Evolutionary conservation across 192 early-diverging fungal genomes (phyloP).

Genomic region (Paraglomus brasilianum): DNA sequence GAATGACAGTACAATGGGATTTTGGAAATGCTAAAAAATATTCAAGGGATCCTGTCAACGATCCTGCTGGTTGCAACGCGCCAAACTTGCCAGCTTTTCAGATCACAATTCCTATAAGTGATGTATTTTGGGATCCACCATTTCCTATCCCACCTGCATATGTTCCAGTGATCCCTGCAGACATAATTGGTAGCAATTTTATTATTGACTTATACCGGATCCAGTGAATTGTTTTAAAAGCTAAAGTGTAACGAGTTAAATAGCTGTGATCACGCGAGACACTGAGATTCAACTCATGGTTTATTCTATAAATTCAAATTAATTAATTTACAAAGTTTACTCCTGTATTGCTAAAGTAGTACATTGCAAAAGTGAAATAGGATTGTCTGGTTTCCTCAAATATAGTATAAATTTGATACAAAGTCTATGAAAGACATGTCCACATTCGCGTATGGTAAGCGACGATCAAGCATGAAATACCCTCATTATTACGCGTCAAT

Average conservation of each 20-base stretch:
- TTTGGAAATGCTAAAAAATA: conserved; percentile 20
- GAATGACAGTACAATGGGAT: conserved; percentile 2
- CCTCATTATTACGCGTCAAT: too few relatives aligned
- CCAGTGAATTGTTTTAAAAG: background rate
- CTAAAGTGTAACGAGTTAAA: conserved; percentile 17
- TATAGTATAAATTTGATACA: too few relatives aligned
- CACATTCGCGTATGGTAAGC: too few relatives aligned
- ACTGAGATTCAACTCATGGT: too few relatives aligned
- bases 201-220: conserved; percentile 9
- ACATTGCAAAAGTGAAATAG: too few relatives aligned
- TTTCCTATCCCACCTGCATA: background rate
- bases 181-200: background rate
- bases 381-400: too few relatives aligned
- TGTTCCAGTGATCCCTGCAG: background rate
- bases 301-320: too few relatives aligned
- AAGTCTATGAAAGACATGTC: too few relatives aligned
- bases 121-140: conserved; percentile 7
- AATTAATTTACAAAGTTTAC: too few relatives aligned
- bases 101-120: conserved; percentile 15
- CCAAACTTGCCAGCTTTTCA: conserved; percentile 15
- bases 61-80: conserved; percentile 4
- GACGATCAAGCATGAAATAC: too few relatives aligned
- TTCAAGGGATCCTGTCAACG: conserved; percentile 7
- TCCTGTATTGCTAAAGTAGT: too few relatives aligned
- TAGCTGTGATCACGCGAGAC: too few relatives aligned